Evolutionary conservation across 23 red algal species (phyloP).

Genomic region (Rhodosorus marinus): DNA sequence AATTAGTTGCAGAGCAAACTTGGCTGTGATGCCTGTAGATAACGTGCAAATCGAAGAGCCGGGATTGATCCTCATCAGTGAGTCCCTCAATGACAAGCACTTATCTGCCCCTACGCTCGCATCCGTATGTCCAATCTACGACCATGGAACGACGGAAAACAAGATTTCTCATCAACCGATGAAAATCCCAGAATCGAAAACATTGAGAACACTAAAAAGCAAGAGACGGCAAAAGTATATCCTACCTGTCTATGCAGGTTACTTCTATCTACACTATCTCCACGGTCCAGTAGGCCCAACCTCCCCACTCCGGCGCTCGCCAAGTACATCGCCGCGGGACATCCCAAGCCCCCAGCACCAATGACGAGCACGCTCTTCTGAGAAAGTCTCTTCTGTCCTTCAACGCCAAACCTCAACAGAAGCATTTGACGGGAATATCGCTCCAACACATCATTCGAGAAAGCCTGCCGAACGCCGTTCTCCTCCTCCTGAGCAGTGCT

Average conservation of each 20-base stretch:
- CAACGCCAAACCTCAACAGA: slow-evolving; percentile 37
- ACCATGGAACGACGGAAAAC: background rate
- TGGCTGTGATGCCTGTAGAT: background rate
- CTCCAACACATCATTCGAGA: background rate
- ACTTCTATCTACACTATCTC: slow-evolving; percentile 45
- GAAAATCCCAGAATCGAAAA: background rate
- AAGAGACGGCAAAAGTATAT: slow-evolving; percentile 10
- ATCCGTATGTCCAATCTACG: background rate
- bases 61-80: slow-evolving; percentile 31
- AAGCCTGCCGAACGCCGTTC: too few species aligned
- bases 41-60: slow-evolving; percentile 9
- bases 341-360: slow-evolving; percentile 72
- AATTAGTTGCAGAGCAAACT: slow-evolving; percentile 18
- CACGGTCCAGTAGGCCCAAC: slow-evolving; percentile 49
- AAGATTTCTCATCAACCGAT: background rate
- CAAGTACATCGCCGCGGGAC: slow-evolving; percentile 79
- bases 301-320: slow-evolving; percentile 70
- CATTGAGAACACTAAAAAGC: too few species aligned
- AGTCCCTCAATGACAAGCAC: slow-evolving; percentile 9
- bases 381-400: slow-evolving; percentile 12
- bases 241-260: slow-evolving; percentile 90
- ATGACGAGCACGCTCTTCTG: slow-evolving; percentile 47
- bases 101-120: slow-evolving; percentile 32
- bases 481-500: too few species aligned
- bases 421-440: slow-evolving; percentile 82